A percentile compares a stretch with the other conserved stretches of the same genome.
phyloP scores from a whole-genome alignment of 1,284 basidiomycete genomes.

The Cutaneotrichosporon curvatum region DNA sequence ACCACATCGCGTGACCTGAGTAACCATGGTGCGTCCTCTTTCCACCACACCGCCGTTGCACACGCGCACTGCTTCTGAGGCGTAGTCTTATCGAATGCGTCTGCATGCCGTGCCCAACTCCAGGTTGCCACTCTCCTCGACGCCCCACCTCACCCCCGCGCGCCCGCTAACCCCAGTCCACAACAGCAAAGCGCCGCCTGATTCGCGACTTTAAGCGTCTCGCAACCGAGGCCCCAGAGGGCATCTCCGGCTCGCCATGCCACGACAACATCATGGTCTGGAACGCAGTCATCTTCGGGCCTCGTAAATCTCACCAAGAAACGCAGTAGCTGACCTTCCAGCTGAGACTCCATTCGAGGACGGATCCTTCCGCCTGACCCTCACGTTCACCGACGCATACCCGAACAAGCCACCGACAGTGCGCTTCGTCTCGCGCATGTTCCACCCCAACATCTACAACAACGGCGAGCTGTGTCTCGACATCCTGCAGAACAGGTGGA shows the following conservation, averaged over 20 bases:
- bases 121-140: no score
- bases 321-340: slow-evolving; percentile 36
- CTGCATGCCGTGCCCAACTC: no score
- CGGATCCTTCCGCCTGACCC: slow-evolving; percentile 91
- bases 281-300: slow-evolving; percentile 99
- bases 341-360: slow-evolving; percentile 98
- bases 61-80: neutral
- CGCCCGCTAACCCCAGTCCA: slow-evolving; percentile 54
- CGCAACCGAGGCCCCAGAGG: slow-evolving; percentile 86
- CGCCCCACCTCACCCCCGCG: no score
- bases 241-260: slow-evolving; percentile 92
- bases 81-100: neutral
- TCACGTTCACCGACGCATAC: slow-evolving; percentile 95
- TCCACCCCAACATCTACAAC: slow-evolving; percentile 97
- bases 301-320: slow-evolving; percentile 53
- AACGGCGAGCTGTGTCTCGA: slow-evolving; percentile 97
- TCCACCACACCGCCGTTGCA: neutral
- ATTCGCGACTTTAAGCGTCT: slow-evolving; percentile 95
- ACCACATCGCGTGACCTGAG: neutral
- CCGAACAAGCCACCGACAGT: slow-evolving; percentile 97
- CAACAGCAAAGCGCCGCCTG: slow-evolving; percentile 77
- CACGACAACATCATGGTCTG: slow-evolving; percentile 98
- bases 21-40: neutral
- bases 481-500: slow-evolving; percentile 97
- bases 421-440: slow-evolving; percentile 95